Evolutionary conservation across 371 early-diverging fungal species (phyloP).

Genomic region (Quaeritorhiza haematococci): DNA sequence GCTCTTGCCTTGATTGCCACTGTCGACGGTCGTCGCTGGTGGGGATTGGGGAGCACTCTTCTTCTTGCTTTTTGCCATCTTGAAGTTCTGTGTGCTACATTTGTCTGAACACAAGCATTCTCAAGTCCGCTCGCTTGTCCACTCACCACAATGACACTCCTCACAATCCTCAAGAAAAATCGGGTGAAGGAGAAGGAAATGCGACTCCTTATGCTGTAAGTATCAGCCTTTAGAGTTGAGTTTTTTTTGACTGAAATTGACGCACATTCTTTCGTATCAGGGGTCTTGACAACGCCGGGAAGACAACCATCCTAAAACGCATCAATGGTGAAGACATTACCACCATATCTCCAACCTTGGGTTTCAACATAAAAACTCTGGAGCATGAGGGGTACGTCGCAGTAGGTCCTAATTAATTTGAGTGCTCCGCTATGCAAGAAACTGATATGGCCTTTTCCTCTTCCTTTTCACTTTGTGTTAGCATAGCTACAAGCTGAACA

Average conservation of each 20-base stretch:
- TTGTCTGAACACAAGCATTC: too few species aligned
- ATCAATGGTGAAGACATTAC: constrained; percentile 87
- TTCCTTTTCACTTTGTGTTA: not conserved
- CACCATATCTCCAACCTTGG: constrained; percentile 95
- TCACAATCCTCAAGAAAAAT: constrained; percentile 88
- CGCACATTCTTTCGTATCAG: constrained; percentile 26
- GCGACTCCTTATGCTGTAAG: constrained; percentile 82
- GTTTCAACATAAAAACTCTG: constrained; percentile 93
- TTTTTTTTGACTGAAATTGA: not conserved
- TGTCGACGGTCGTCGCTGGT: too few species aligned
- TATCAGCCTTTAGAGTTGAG: not conserved
- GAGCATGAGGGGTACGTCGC: constrained; percentile 66
- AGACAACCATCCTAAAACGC: constrained; percentile 94
- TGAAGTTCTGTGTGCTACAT: too few species aligned
- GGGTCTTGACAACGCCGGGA: constrained; percentile 99
- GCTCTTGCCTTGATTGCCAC: too few species aligned
- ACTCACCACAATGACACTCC: constrained; percentile 96
- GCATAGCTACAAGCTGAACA: constrained; percentile 66
- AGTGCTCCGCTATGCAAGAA: too few species aligned
- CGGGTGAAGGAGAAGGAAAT: constrained; percentile 84
- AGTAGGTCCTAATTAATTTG: too few species aligned
- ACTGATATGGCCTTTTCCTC: not conserved
- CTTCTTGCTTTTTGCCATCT: too few species aligned
- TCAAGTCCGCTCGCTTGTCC: too few species aligned
- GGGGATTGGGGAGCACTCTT: too few species aligned